phyloP scores from a whole-genome alignment of 75 land plant genomes.

The Picea glauca region DNA sequence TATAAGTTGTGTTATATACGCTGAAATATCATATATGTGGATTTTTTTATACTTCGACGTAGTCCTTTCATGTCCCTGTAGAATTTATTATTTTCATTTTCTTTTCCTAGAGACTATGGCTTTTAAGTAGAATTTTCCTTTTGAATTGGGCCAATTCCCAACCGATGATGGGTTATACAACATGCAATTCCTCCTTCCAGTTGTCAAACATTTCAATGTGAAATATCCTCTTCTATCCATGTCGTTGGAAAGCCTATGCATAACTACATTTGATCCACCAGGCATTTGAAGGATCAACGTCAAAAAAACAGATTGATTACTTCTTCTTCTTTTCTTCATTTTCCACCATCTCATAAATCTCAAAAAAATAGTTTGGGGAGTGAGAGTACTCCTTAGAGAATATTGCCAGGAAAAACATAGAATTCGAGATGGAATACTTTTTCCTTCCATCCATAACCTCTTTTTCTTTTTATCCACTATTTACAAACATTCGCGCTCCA shows the following conservation, averaged over 20 bases:
- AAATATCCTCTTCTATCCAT: neutral
- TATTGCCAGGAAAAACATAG: neutral
- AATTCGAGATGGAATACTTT: neutral
- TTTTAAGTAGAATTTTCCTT: no score
- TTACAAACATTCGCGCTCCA: neutral
- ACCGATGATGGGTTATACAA: neutral
- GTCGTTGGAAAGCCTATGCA: neutral
- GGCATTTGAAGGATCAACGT: neutral
- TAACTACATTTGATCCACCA: neutral
- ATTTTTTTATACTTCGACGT: no score
- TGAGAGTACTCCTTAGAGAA: neutral
- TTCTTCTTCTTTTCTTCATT: neutral
- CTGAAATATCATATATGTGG: no score
- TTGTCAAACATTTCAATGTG: neutral
- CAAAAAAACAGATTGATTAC: neutral
- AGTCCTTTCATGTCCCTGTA: no score
- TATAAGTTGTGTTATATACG: no score
- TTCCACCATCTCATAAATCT: neutral
- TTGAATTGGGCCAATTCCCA: neutral
- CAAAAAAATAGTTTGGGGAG: neutral
- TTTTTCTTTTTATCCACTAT: neutral
- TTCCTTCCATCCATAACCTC: neutral
- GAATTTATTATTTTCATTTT: no score
- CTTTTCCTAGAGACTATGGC: no score
- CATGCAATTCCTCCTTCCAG: neutral